Evolutionary conservation across 148 eudicot species (phyloP), one percentile per base, ranked within the genome.

Genomic region (Talinum fruticosum): DNA sequence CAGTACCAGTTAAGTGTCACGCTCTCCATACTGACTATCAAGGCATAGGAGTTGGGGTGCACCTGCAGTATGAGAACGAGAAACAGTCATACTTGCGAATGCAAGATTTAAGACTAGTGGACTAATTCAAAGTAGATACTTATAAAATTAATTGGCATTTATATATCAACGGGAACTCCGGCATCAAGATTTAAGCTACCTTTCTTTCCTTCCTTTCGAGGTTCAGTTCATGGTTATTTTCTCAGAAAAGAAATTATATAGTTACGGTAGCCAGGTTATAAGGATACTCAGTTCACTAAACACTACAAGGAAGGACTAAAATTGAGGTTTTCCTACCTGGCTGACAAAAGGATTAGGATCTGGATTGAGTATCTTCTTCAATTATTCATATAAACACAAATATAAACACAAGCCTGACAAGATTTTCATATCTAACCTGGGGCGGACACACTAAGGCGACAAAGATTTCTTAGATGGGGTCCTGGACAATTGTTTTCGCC

Each of bases 21-120:
- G 30, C 66, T 62, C 66, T 62, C 66, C 66, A 28, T 62, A 10
- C 66, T 62, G 15, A 62, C 66, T 8, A 62, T 62, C 66, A 62
- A 26, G 34, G 66, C 66, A 62, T 62, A 62, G 10, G 33, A 26
- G 66, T 62, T 62, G 32, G 66, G 66, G 66, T 62, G 66, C 33
- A 62, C 66, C 66, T 62, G 33, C 0, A 18, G 30, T 28, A 57
- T 4, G n/a, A 57, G 2, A 2, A 62, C 23, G 14, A 62, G 66
- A 62, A 12, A 62, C 23, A 24, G 3, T 28, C 15, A 7, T 5
- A 28, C 32, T 8, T 62, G 28, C 10, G 34, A 62, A 62, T 62
- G 33, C 33, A 26, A 62, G 32, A 62, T 15, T 62, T 18, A 26
- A 62, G 32, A 62, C 32, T 62, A 29, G 30, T 62, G 30, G 33